phyloP scores from a whole-genome alignment of 768 basidiomycete genomes.

The Melanogaster broomeanus region DNA sequence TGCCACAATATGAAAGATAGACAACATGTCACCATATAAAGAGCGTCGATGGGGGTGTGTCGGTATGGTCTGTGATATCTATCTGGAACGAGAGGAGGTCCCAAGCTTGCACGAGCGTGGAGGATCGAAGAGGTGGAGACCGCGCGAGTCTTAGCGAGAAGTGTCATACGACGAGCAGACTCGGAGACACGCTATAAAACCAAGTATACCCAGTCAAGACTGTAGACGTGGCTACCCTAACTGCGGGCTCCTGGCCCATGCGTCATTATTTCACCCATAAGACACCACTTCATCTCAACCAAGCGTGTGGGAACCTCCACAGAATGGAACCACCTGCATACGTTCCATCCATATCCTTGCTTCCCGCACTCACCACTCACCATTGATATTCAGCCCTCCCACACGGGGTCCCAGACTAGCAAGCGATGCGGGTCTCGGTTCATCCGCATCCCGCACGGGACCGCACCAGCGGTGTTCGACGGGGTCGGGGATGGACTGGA shows the following conservation, averaged over 20 bases:
- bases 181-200: conserved; percentile 34
- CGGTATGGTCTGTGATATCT: no score
- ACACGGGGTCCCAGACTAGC: conserved; percentile 28
- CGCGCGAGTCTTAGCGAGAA: no score
- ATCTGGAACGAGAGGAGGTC: neutral
- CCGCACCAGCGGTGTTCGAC: neutral
- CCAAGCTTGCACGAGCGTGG: neutral
- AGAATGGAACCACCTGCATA: conserved; percentile 32
- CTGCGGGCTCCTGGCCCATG: conserved; percentile 18
- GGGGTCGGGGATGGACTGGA: conserved; percentile 30
- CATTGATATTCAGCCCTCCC: conserved; percentile 30
- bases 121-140: neutral
- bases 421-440: conserved; percentile 9
- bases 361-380: conserved; percentile 33
- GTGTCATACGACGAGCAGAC: conserved; percentile 14
- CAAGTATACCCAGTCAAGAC: conserved; percentile 22
- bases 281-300: conserved; percentile 5
- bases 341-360: conserved; percentile 35
- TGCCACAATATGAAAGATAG: no score
- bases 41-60: no score
- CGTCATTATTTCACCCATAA: conserved; percentile 3
- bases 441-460: conserved; percentile 7
- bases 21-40: no score
- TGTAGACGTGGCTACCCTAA: conserved; percentile 26
- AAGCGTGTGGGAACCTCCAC: conserved; percentile 1